phyloP scores from a whole-genome alignment of 345 rosid species.

The Punica granatum region DNA sequence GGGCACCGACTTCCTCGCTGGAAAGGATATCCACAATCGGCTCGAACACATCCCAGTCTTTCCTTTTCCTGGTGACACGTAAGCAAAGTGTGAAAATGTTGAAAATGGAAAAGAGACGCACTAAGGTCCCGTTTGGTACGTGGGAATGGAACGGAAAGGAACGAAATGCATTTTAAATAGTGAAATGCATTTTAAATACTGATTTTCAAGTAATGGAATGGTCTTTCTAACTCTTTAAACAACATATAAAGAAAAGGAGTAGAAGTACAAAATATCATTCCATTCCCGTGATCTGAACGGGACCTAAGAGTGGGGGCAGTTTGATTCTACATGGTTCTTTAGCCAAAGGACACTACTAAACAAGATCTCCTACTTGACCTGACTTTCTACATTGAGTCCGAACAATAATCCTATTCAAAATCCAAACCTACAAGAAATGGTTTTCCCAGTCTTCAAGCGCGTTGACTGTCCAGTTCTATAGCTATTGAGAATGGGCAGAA shows the following conservation, averaged over 20 bases:
- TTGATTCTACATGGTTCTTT: not conserved
- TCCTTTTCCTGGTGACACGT: conserved; percentile 62
- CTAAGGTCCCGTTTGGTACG: too few species aligned
- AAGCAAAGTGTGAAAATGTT: not conserved
- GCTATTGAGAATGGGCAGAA: not conserved
- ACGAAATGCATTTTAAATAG: too few species aligned
- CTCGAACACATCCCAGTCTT: conserved; percentile 81
- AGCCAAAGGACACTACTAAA: not conserved
- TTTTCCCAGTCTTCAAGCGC: too few species aligned
- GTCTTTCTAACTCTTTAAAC: too few species aligned
- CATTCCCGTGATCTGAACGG: too few species aligned
- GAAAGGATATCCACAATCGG: conserved; percentile 75
- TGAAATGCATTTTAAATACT: too few species aligned
- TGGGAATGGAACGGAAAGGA: too few species aligned
- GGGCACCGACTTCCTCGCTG: conserved; percentile 72
- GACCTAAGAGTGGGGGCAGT: not conserved
- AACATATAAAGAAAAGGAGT: too few species aligned
- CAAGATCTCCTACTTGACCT: not conserved
- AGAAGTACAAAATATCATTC: too few species aligned
- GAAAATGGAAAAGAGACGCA: too few species aligned
- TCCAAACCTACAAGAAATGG: not conserved
- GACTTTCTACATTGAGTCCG: not conserved
- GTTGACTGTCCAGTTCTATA: too few species aligned
- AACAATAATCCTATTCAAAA: not conserved
- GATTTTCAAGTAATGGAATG: too few species aligned